Evolutionary conservation across 768 basidiomycete genomes (phyloP), one percentile per base, ranked within the genome.

Genomic region (Suillus spraguei): DNA sequence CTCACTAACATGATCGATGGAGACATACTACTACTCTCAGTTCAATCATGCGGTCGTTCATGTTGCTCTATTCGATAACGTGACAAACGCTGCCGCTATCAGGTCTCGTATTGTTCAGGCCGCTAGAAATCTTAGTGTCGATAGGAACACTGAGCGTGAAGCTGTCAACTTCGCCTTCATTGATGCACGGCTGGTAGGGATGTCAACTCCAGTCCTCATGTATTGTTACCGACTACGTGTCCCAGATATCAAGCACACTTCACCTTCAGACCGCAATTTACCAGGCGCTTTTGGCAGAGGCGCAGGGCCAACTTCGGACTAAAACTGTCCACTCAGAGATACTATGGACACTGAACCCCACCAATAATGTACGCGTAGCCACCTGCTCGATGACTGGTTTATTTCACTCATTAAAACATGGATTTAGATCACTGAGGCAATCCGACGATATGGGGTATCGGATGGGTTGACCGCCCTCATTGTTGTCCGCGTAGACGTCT

Each of bases 261-360:
- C 95, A 97, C 69, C 78, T 98, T 14, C 86, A 92, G 72, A 95
- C 93, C 0, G 96, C 94, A 0, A 83, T 95, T 13, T 82, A 90
- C 60, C 92, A 94, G 68, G 89, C 94, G 1, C 79, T 94, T n/a
- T 77, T 95, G 13, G 85, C 94, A 0, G 81, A 85, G 35, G 73
- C 83, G 3, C 83, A 88, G 47, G 80, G 79, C 24, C 70, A 78
- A 1, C 79, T 97, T 62, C 82, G 89, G 54, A 95, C 96, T 1
- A 93, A 90, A 77, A 94, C 94, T 1, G 77, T 95, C 0, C 95
- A 98, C 71, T 94, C 94, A 0, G 96, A 99, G 74, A 83, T 98
- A 59, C 80, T 98, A n/a, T 95, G 91, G 82, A 78, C 85, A 24
- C 79, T 98, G 55, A 94, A 91, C 66, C 94, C 95, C 2, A 92